A percentile compares a stretch with the other conserved stretches of the same genome.
These are phyloP conservation scores for Globisporangium echinulatum DNA, from an alignment of 352 stramenopile genomes.

Conservation along the genomic window DNA sequence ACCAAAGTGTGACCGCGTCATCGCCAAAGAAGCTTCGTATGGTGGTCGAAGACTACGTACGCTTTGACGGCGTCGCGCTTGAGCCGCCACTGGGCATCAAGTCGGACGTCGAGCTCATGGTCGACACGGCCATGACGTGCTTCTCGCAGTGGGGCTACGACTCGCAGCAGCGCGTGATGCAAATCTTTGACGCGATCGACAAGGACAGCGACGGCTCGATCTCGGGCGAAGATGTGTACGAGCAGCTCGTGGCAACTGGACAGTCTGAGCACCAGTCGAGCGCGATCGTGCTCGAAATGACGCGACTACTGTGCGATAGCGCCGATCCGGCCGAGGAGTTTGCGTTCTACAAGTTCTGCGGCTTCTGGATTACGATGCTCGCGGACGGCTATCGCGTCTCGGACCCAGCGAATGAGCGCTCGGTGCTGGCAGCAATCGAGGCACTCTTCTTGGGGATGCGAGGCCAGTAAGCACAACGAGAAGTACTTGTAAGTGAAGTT, in stretches of 20 bases:
- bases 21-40: constrained; percentile 16
- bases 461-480: background rate
- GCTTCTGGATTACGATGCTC: constrained; percentile 51
- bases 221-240: constrained; percentile 33
- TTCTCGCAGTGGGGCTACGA: constrained; percentile 33
- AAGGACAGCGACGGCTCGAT: constrained; percentile 43
- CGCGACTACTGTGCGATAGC: constrained; percentile 30
- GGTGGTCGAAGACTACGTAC: constrained; percentile 36
- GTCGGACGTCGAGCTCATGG: constrained; percentile 47
- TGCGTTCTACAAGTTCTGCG: constrained; percentile 39
- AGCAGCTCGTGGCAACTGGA: constrained; percentile 29
- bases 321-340: constrained; percentile 47
- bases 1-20: background rate
- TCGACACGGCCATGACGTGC: constrained; percentile 36
- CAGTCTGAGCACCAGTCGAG: constrained; percentile 23
- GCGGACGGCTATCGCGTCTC: constrained; percentile 31
- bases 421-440: constrained; percentile 27
- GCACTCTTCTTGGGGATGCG: constrained; percentile 28
- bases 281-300: constrained; percentile 36
- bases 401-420: constrained; percentile 32
- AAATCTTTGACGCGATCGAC: constrained; percentile 39
- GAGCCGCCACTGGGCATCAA: constrained; percentile 35
- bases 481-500: no score
- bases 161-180: constrained; percentile 25
- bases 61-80: constrained; percentile 17